Percentiles rank a stretch among this genome's conserved stretches.
phyloP scores from a whole-genome alignment of 139 green algal species.

The Trebouxia sp. region DNA sequence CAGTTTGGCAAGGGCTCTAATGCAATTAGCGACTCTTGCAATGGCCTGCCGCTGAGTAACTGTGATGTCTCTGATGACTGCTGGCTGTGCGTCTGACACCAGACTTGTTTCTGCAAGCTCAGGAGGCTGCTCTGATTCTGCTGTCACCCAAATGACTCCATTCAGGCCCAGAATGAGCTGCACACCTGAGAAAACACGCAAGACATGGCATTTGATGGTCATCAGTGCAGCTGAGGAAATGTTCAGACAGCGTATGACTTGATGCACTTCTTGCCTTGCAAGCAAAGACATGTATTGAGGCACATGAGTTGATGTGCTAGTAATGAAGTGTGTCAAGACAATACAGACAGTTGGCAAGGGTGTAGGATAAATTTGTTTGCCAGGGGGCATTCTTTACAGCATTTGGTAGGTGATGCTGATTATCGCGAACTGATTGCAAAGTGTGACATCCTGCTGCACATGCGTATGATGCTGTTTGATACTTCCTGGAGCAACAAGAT shows the following conservation, averaged over 20 bases:
- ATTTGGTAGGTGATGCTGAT: too few relatives aligned
- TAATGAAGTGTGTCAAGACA: not conserved
- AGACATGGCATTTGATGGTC: not conserved
- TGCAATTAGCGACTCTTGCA: constrained; percentile 56
- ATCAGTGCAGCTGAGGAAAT: not conserved
- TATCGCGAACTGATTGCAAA: not conserved
- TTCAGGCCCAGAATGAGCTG: constrained; percentile 85
- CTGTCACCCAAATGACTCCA: constrained; percentile 79
- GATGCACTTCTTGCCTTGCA: not conserved
- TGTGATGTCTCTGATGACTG: not conserved
- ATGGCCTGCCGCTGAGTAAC: constrained; percentile 53
- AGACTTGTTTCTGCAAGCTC: not conserved
- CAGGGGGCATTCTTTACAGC: too few relatives aligned
- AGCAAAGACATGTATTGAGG: not conserved
- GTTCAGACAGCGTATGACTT: not conserved
- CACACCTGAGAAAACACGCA: constrained; percentile 44
- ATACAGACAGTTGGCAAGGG: too few relatives aligned
- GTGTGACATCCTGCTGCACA: not conserved
- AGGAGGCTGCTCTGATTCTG: constrained; percentile 18
- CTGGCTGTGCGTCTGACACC: not conserved
- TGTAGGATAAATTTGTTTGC: too few relatives aligned
- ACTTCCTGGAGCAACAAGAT: not conserved
- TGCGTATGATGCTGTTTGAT: not conserved
- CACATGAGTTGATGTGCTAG: not conserved
- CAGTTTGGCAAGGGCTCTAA: constrained; percentile 64